Percentiles rank a stretch among this genome's conserved stretches.
Evolutionary conservation across 2,329 filamentous ascomycete species (phyloP).

Genomic region (Aspergillus sp.): DNA sequence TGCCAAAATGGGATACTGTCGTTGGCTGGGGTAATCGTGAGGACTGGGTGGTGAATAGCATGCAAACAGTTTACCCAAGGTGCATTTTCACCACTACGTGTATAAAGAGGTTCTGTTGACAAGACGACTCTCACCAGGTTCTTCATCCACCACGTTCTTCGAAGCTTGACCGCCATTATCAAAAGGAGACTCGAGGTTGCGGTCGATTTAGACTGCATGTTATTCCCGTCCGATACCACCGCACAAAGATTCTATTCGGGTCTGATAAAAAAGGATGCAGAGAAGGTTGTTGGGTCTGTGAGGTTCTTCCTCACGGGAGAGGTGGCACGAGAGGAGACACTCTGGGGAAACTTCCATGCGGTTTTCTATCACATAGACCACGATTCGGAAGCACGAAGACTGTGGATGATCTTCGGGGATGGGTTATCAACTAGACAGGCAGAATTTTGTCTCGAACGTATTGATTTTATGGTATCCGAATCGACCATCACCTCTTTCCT

Average conservation of each 20-base stretch:
- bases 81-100: neutral
- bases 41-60: conserved; percentile 2
- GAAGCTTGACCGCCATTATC: neutral
- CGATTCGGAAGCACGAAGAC: neutral
- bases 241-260: neutral
- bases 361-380: neutral
- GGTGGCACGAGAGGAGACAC: neutral
- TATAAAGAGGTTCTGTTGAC: too few species aligned
- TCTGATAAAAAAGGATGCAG: neutral
- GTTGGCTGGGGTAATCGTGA: conserved; percentile 1
- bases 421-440: neutral
- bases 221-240: neutral
- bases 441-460: neutral
- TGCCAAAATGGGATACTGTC: conserved; percentile 5
- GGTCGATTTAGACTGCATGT: neutral
- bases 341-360: neutral
- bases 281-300: neutral
- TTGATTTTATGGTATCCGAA: neutral
- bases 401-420: neutral
- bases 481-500: neutral
- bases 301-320: neutral
- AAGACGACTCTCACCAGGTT: neutral
- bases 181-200: neutral
- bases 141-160: conserved; percentile 1
- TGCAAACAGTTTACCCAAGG: conserved; percentile 6